These are phyloP conservation scores for Hsuehochloa calcarea DNA, from an alignment of 176 grass and related monocot species.

Conservation along the genomic window DNA sequence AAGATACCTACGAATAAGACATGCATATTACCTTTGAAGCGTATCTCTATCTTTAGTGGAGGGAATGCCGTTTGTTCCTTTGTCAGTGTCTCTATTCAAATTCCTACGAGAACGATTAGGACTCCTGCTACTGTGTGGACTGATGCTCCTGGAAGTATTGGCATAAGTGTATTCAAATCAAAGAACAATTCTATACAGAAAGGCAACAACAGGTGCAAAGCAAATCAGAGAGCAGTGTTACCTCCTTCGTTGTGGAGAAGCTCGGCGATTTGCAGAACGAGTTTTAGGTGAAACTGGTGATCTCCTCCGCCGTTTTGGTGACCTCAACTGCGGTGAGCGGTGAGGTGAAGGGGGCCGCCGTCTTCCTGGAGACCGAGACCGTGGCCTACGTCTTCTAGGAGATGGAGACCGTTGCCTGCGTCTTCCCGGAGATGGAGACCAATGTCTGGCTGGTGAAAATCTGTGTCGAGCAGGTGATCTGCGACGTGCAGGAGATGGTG, in stretches of 20 bases:
- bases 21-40: slow-evolving; percentile 54
- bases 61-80: slow-evolving; percentile 37
- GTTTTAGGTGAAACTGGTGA: slow-evolving; percentile 40
- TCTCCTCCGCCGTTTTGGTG: slow-evolving; percentile 42
- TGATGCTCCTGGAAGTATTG: slow-evolving; percentile 48
- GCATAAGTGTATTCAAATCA: slow-evolving; percentile 20
- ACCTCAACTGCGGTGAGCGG: slow-evolving; percentile 20
- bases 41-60: slow-evolving; percentile 37
- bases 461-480: slow-evolving; percentile 50
- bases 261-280: slow-evolving; percentile 38
- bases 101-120: slow-evolving; percentile 50
- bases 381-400: slow-evolving; percentile 18
- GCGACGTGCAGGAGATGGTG: slow-evolving; percentile 53
- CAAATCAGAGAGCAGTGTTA: slow-evolving; percentile 20
- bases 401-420: slow-evolving; percentile 31
- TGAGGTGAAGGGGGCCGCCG: slow-evolving; percentile 26
- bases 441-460: slow-evolving; percentile 32
- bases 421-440: slow-evolving; percentile 37
- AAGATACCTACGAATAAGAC: neutral
- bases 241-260: slow-evolving; percentile 51
- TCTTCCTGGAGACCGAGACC: slow-evolving; percentile 23
- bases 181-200: neutral
- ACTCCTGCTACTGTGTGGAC: slow-evolving; percentile 49
- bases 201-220: slow-evolving; percentile 4
- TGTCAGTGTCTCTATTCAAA: slow-evolving; percentile 51